Conservation (phyloP, 2,329 filamentous ascomycete genomes). For the Dactylellina leptospora region DNA sequence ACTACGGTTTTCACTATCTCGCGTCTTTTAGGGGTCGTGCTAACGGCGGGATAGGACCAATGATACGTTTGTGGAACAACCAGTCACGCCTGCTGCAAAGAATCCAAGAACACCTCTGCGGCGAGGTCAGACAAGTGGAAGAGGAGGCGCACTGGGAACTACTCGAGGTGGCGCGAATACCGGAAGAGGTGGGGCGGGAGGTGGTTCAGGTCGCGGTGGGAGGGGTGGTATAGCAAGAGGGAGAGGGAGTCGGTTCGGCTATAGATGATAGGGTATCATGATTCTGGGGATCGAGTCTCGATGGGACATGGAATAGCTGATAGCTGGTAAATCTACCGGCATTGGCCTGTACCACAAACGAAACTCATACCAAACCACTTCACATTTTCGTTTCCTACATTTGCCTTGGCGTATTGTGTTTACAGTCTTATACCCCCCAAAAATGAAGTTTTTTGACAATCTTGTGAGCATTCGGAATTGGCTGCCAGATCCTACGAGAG, state of each 20-base stretch:
- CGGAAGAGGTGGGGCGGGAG: slow-evolving; percentile 18
- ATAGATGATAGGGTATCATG: slow-evolving; percentile 19
- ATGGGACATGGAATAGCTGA: too few relatives aligned
- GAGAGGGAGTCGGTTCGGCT: slow-evolving; percentile 33
- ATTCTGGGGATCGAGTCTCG: too few relatives aligned
- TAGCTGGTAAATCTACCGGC: not conserved
- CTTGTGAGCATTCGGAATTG: slow-evolving; percentile 36
- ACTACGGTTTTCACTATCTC: not conserved
- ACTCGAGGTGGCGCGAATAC: slow-evolving; percentile 30
- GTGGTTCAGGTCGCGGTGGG: slow-evolving; percentile 8
- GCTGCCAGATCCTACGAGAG: slow-evolving; percentile 38
- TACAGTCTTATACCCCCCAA: slow-evolving; percentile 26
- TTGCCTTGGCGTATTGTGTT: slow-evolving; percentile 14
- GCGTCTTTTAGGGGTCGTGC: not conserved
- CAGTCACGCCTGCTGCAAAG: slow-evolving; percentile 37
- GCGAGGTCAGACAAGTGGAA: slow-evolving; percentile 18
- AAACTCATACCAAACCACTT: slow-evolving; percentile 10
- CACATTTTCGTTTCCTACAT: not conserved
- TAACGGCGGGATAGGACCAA: slow-evolving; percentile 34
- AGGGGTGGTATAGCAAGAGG: slow-evolving; percentile 24
- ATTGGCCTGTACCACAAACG: not conserved
- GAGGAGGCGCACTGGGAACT: slow-evolving; percentile 15
- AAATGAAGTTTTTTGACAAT: slow-evolving; percentile 48
- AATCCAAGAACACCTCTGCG: slow-evolving; percentile 47
- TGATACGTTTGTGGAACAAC: slow-evolving; percentile 51